These are phyloP conservation scores for Macrolepiota albuminosa DNA, from an alignment of 768 basidiomycete genomes.

Conservation along the genomic window DNA sequence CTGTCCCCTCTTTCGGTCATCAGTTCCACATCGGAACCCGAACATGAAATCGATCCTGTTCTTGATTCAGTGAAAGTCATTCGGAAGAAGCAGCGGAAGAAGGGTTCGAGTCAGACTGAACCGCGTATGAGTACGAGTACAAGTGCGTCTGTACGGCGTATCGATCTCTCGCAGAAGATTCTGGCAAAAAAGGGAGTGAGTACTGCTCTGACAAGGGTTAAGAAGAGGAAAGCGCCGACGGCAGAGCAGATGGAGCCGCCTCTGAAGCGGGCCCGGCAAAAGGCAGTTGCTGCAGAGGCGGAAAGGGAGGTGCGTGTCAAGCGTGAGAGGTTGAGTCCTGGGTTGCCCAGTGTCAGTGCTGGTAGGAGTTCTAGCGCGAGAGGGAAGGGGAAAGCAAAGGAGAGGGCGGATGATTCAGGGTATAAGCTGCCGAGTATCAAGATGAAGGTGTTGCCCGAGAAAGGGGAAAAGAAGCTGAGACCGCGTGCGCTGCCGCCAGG, in stretches of 20 bases:
- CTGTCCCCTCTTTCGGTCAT: slow-evolving; percentile 10
- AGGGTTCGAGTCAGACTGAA: not conserved
- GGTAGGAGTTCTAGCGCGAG: not conserved
- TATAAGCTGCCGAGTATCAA: slow-evolving; percentile 1
- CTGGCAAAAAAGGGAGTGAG: slow-evolving; percentile 14
- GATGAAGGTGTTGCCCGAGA: slow-evolving; percentile 3
- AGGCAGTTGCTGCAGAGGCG: not conserved
- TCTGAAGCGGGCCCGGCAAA: slow-evolving; percentile 24
- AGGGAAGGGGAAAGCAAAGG: slow-evolving; percentile 11
- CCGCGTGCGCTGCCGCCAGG: slow-evolving; percentile 2
- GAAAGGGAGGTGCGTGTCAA: not conserved
- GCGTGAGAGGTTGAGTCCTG: not conserved
- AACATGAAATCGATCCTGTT: slow-evolving; percentile 4
- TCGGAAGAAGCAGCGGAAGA: slow-evolving; percentile 10
- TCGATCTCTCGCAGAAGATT: slow-evolving; percentile 13
- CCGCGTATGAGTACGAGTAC: too few relatives aligned
- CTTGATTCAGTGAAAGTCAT: slow-evolving; percentile 4
- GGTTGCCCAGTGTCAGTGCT: too few relatives aligned
- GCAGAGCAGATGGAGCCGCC: slow-evolving; percentile 23
- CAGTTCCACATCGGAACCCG: not conserved
- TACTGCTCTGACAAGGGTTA: slow-evolving; percentile 27
- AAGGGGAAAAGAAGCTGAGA: slow-evolving; percentile 9
- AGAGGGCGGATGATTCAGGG: not conserved
- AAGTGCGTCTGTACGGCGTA: not conserved
- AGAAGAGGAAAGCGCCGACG: slow-evolving; percentile 24